Evolutionary conservation across 2,329 filamentous ascomycete genomes (phyloP), one percentile per base, ranked within the genome.

Genomic region (Ascomycota sp.): DNA sequence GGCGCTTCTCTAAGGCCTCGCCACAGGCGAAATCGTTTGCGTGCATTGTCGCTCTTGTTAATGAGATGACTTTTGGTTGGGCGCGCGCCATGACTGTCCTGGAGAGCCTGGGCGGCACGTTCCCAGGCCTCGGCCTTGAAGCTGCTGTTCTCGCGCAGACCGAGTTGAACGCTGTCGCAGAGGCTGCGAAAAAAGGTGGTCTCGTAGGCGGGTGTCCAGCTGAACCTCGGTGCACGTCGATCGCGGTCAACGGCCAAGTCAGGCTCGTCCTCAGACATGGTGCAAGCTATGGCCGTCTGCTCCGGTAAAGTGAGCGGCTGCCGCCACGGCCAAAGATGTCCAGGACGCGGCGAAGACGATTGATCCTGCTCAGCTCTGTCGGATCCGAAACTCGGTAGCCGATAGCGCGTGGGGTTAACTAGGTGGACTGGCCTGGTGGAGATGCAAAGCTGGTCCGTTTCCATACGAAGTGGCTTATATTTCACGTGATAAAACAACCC

Each of bases 61-160:
- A 72, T 68, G 27, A 72, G 60, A 35, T 72, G 67, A 42, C 59
- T 63, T 51, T 71, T 71, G 39, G 66, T 61, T n/a, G 66, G 65
- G 40, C 59, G 68, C 31, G 66, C 65, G 44, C 56, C 56, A 43
- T 71, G 67, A 35, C 58, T 59, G 25, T 66, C 62, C 50, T 64
- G 59, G 35, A 72, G 50, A 26, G 64, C 65, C 32, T 57, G 53
- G 36, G 61, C 59, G 31, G 67, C 67, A 40, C 64, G 63, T 36
- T 70, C 64, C 67, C 67, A 72, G 2, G 66, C 67, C 44, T 69
- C 66, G 12, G 62, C 56, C 50, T 72, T 71, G 57, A 72, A 71
- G 54, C 63, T 69, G 50, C 65, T 65, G 41, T 65, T 65, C 42
- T 68, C 64, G 40, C 61, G 58, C 36, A 67, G 56, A 39, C 66